phyloP scores from a whole-genome alignment of 2,329 filamentous ascomycete genomes.

The Pseudogymnoascus sp. region DNA sequence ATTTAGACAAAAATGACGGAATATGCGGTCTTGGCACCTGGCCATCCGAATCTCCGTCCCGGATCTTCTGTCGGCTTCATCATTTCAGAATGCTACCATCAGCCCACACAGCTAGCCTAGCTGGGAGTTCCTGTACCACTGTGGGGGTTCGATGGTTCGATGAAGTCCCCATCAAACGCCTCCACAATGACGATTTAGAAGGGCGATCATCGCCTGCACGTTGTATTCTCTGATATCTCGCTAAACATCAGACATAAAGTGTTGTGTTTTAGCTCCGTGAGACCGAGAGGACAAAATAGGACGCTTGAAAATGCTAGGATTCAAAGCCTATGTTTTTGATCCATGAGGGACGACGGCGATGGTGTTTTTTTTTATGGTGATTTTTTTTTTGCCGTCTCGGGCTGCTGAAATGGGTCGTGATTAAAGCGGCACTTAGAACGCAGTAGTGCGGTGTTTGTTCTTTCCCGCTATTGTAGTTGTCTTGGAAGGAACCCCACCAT shows the following conservation, averaged over 20 bases:
- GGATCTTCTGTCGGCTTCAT: conserved; percentile 1
- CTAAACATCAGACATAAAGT: background rate
- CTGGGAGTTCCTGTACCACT: background rate
- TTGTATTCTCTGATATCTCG: background rate
- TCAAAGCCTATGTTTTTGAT: background rate
- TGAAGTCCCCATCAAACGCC: background rate
- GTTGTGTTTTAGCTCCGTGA: background rate
- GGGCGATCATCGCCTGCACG: background rate
- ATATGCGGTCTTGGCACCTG: background rate
- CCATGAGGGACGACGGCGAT: background rate
- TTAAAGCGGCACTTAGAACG: conserved; percentile 1
- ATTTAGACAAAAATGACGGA: conserved; percentile 3
- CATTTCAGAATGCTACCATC: background rate
- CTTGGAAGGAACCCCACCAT: background rate
- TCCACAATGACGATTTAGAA: background rate
- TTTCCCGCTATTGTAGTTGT: background rate
- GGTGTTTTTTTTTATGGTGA: background rate
- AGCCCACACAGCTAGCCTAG: conserved; percentile 1
- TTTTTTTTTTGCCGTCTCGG: background rate
- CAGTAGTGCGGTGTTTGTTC: conserved; percentile 1
- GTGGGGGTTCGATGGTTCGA: conserved; percentile 4
- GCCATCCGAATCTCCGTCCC: conserved; percentile 6
- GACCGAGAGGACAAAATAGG: background rate
- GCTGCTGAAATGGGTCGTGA: background rate
- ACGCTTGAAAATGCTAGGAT: background rate